These are phyloP conservation scores for Colletotrichum sp. DNA, from an alignment of 2,329 filamentous ascomycete species.

Conservation along the genomic window DNA sequence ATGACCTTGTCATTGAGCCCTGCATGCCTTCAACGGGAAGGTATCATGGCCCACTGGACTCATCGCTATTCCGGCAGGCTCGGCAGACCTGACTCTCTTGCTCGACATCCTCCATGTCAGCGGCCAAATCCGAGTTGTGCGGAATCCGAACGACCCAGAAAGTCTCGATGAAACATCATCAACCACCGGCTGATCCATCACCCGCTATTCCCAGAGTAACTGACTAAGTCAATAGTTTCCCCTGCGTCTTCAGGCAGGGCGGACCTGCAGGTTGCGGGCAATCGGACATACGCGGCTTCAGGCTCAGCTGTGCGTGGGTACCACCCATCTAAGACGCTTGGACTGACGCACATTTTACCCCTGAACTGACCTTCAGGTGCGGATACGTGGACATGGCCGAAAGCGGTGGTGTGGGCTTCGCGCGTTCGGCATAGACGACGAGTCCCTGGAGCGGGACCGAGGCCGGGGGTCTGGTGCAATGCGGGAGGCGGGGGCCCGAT, in stretches of 20 bases:
- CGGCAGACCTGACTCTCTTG: background rate
- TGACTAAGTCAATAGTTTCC: background rate
- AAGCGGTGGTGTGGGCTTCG: background rate
- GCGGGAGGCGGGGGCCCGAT: background rate
- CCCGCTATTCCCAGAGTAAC: background rate
- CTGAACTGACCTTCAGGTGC: background rate
- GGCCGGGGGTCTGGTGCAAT: background rate
- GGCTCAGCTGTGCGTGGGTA: background rate
- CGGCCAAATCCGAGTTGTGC: background rate
- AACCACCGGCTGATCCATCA: background rate
- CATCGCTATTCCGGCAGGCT: background rate
- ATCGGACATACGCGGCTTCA: background rate
- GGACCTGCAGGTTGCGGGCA: background rate
- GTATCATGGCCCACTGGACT: background rate
- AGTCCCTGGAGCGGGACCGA: background rate
- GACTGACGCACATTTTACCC: background rate
- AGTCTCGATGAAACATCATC: background rate
- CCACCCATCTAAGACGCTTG: background rate
- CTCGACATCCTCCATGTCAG: background rate
- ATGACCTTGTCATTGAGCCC: background rate
- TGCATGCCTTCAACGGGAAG: background rate
- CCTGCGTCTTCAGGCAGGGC: background rate
- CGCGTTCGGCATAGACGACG: background rate
- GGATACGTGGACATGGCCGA: background rate
- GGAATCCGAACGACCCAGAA: background rate